Conservation (phyloP, 73 alveolate genomes). For the Paramecium pentaurelia region DNA sequence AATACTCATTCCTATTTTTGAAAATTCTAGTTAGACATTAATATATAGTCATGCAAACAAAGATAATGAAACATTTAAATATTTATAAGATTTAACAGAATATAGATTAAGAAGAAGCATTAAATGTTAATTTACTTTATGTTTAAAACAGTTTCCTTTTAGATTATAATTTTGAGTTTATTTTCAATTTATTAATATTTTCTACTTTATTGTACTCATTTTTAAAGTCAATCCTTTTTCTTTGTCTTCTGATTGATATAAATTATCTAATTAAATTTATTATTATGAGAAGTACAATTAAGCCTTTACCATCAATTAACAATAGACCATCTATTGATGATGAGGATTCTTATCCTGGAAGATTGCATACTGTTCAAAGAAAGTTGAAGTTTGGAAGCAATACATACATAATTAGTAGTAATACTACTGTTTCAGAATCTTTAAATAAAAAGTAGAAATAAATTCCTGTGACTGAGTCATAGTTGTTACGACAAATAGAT, state of each 20-base stretch:
- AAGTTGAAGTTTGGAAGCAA: constrained; percentile 33
- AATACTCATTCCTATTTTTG: not conserved
- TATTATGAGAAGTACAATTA: not conserved
- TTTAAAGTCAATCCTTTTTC: not conserved
- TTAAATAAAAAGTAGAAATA: not conserved
- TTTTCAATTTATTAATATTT: not conserved
- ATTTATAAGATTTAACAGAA: constrained; percentile 11
- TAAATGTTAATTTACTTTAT: not conserved
- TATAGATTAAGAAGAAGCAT: constrained; percentile 30
- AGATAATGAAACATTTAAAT: not conserved
- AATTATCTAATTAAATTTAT: not conserved
- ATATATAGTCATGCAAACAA: not conserved
- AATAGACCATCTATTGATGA: constrained; percentile 30
- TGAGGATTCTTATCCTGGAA: constrained; percentile 35
- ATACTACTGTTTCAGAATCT: not conserved
- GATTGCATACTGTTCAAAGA: not conserved
- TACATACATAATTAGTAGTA: not conserved
- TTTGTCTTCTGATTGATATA: not conserved
- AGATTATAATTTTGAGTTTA: not conserved
- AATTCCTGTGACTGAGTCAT: not conserved
- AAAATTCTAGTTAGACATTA: not conserved
- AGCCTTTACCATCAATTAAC: constrained; percentile 13
- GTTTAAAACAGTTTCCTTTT: not conserved
- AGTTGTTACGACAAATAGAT: not conserved
- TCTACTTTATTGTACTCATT: not conserved